Conservation (phyloP, 192 early-diverging fungal species). For the Coemansia nantahalensis region DNA sequence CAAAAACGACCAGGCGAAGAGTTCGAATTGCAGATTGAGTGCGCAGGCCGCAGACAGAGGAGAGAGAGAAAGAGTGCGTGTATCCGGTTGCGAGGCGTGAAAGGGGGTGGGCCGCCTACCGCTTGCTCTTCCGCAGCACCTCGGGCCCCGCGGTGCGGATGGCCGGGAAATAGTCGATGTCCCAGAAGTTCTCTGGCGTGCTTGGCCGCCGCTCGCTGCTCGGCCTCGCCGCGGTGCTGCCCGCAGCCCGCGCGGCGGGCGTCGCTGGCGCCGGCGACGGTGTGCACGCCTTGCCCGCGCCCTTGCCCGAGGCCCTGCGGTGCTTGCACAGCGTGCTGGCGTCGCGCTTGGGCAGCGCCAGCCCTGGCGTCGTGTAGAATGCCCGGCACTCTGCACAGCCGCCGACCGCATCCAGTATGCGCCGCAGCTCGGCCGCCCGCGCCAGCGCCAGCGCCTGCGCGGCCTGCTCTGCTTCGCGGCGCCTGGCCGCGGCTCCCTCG, state of each 20-base stretch:
- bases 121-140: constrained; percentile 25
- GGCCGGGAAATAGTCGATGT: constrained; percentile 44
- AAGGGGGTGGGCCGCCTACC: neutral
- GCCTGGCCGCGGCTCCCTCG: neutral
- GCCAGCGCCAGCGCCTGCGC: neutral
- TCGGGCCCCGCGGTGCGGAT: constrained; percentile 39
- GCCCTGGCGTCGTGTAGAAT: constrained; percentile 42
- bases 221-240: constrained; percentile 3
- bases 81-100: too few species aligned
- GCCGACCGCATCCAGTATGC: constrained; percentile 28
- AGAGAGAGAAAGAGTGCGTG: too few species aligned
- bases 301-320: constrained; percentile 8
- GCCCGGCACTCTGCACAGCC: constrained; percentile 36
- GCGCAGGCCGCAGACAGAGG: too few species aligned
- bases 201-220: constrained; percentile 32
- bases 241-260: neutral
- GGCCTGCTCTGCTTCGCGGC: neutral
- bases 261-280: constrained; percentile 1
- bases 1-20: neutral
- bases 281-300: constrained; percentile 1
- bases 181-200: constrained; percentile 51
- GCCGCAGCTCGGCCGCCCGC: constrained; percentile 11
- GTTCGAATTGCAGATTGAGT: neutral
- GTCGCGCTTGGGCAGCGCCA: constrained; percentile 43
- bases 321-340: constrained; percentile 31